Evolutionary conservation across 2,329 filamentous ascomycete species (phyloP).

Genomic region (Cercospora berteroae): DNA sequence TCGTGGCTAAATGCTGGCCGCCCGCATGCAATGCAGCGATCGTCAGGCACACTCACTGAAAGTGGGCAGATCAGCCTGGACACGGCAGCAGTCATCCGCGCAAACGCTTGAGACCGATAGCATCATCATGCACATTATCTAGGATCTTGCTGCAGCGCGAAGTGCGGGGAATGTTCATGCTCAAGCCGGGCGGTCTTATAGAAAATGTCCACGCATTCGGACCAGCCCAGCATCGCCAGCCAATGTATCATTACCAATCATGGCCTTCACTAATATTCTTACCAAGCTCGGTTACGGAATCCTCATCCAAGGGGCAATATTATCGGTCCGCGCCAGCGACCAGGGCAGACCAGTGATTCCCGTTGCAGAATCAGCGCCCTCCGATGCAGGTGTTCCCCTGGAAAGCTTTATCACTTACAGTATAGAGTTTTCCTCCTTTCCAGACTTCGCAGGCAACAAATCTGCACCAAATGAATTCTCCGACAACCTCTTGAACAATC

Average conservation of each 20-base stretch:
- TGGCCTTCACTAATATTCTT: not conserved
- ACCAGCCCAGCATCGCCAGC: not conserved
- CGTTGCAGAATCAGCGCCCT: slow-evolving; percentile 13
- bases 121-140: slow-evolving; percentile 10
- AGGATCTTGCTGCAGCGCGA: not conserved
- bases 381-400: slow-evolving; percentile 34
- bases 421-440: slow-evolving; percentile 54
- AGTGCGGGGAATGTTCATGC: slow-evolving; percentile 4
- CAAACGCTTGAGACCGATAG: not conserved
- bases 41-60: slow-evolving; percentile 17
- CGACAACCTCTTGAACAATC: slow-evolving; percentile 58
- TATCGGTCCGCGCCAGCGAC: slow-evolving; percentile 47
- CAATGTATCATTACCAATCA: not conserved
- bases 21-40: slow-evolving; percentile 7
- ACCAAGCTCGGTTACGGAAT: not conserved
- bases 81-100: not conserved
- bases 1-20: not conserved
- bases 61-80: not conserved
- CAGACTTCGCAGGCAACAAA: slow-evolving; percentile 55
- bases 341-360: not conserved
- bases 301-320: not conserved
- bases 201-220: not conserved
- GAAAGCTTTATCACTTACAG: slow-evolving; percentile 54
- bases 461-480: slow-evolving; percentile 60
- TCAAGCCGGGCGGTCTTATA: not conserved